These are phyloP conservation scores for Phytophthora colocasiae DNA, from an alignment of 352 stramenopile genomes.

Conservation along the genomic window DNA sequence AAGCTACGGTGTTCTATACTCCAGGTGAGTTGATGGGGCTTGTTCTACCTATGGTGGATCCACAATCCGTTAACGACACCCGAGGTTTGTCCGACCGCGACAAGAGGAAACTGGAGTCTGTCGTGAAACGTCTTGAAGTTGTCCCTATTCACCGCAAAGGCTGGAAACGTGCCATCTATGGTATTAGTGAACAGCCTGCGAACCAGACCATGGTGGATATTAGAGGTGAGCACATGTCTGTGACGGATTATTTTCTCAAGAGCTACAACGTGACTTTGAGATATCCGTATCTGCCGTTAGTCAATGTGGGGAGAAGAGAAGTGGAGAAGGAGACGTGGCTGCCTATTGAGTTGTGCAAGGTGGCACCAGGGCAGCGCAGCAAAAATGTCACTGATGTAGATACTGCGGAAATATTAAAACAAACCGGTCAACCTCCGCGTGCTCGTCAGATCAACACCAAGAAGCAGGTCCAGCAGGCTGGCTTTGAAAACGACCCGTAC, in stretches of 20 bases:
- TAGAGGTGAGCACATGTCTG: slow-evolving; percentile 50
- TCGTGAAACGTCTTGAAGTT: slow-evolving; percentile 56
- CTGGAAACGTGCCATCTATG: slow-evolving; percentile 52
- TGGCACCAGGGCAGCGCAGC: slow-evolving; percentile 68
- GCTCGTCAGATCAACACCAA: slow-evolving; percentile 56
- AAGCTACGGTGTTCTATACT: slow-evolving; percentile 69
- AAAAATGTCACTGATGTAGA: slow-evolving; percentile 78
- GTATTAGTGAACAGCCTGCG: slow-evolving; percentile 41
- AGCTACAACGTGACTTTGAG: slow-evolving; percentile 61
- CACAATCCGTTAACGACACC: slow-evolving; percentile 30
- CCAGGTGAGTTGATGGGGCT: slow-evolving; percentile 55
- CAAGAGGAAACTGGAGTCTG: slow-evolving; percentile 39
- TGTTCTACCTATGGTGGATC: slow-evolving; percentile 29
- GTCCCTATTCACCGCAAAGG: slow-evolving; percentile 64
- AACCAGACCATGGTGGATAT: slow-evolving; percentile 55
- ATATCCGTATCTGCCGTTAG: slow-evolving; percentile 70
- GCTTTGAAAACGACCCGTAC: slow-evolving; percentile 74
- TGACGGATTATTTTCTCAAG: slow-evolving; percentile 61
- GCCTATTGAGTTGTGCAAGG: slow-evolving; percentile 82
- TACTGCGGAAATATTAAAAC: slow-evolving; percentile 80
- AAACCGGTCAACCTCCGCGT: slow-evolving; percentile 55
- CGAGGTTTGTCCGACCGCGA: slow-evolving; percentile 42
- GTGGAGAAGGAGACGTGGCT: slow-evolving; percentile 56
- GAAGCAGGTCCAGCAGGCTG: slow-evolving; percentile 58
- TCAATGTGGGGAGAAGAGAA: slow-evolving; percentile 68